Percentiles rank a stretch among this genome's conserved stretches.
Evolutionary conservation across 768 basidiomycete genomes (phyloP).

Genomic region (Galerina marginata): DNA sequence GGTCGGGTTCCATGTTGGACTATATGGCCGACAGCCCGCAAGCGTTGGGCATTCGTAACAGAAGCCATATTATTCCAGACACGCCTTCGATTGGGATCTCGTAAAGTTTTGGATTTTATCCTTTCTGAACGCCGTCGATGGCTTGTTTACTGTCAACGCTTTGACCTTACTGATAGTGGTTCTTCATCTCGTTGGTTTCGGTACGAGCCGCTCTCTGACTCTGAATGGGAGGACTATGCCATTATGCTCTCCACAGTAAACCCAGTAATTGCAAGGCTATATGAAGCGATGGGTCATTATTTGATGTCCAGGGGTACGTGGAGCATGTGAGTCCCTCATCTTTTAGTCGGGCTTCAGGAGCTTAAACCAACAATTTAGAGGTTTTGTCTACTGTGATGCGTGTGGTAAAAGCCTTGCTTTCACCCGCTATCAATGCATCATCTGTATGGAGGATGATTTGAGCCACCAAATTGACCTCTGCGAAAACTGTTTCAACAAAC

Average conservation of each 20-base stretch:
- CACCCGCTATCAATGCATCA: conserved; percentile 16
- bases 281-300: conserved; percentile 8
- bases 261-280: conserved; percentile 6
- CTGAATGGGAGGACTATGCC: conserved; percentile 9
- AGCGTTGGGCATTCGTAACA: conserved; percentile 20
- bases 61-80: conserved; percentile 10
- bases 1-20: conserved; percentile 1
- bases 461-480: conserved; percentile 14
- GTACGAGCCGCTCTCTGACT: conserved; percentile 1
- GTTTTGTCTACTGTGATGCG: conserved; percentile 8
- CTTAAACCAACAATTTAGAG: too few relatives aligned
- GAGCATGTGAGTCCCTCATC: not conserved
- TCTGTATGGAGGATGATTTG: conserved; percentile 15
- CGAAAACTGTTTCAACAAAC: conserved; percentile 14
- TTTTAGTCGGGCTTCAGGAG: not conserved
- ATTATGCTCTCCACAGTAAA: conserved; percentile 1
- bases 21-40: conserved; percentile 6
- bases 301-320: conserved; percentile 3
- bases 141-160: conserved; percentile 8
- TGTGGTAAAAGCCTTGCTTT: conserved; percentile 10
- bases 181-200: not conserved
- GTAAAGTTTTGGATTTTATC: not conserved
- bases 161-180: not conserved
- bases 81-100: conserved; percentile 1
- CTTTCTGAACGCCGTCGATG: conserved; percentile 16